phyloP scores from a whole-genome alignment of 805 yeast genomes.

The Sugiyamaella qingdaonensis region DNA sequence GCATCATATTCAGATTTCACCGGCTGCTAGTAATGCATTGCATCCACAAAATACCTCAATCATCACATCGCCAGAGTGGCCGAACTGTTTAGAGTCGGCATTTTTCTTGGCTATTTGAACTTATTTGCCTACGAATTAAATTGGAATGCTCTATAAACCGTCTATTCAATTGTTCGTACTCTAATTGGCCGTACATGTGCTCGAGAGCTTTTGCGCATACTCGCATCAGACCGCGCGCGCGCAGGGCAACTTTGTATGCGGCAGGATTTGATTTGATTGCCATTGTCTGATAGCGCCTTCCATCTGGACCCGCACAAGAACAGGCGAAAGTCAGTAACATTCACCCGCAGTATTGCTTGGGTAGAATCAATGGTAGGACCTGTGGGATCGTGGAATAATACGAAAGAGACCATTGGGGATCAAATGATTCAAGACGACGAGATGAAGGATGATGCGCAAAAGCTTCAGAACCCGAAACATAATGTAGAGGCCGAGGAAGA shows the following conservation, averaged over 20 bases:
- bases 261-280: background rate
- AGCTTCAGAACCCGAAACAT: conserved; percentile 7
- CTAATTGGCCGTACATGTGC: too few species aligned
- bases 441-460: conserved; percentile 13
- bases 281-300: background rate
- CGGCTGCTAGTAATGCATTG: too few species aligned
- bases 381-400: conserved; percentile 1
- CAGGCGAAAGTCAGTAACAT: background rate
- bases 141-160: too few species aligned
- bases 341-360: background rate
- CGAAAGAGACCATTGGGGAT: background rate
- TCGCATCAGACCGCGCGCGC: background rate
- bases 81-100: too few species aligned
- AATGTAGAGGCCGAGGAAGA: conserved; percentile 7
- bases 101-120: too few species aligned
- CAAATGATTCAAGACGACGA: background rate
- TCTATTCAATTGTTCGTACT: too few species aligned
- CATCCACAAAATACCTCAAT: too few species aligned
- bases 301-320: background rate
- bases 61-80: too few species aligned
- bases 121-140: too few species aligned
- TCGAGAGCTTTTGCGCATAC: background rate
- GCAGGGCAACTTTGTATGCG: background rate
- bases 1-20: too few species aligned
- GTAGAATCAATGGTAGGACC: background rate